Percentiles rank a stretch among this genome's conserved stretches.
Conservation (phyloP, 2,329 filamentous ascomycete species). For the Pestalotiopsis sp. region DNA sequence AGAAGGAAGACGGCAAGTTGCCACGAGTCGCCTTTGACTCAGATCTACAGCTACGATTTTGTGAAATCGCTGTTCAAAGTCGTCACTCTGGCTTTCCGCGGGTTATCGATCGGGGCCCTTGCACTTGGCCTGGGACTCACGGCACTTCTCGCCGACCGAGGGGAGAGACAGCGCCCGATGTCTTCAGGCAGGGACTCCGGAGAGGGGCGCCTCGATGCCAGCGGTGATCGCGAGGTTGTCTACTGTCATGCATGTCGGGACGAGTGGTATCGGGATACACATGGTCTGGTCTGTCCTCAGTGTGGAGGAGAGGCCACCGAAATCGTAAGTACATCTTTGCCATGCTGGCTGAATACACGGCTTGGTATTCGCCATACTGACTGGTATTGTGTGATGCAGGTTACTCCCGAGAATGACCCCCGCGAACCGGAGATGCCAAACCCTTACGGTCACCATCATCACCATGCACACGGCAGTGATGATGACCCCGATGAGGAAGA, state of each 20-base stretch:
- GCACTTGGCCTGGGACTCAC: conserved; percentile 61
- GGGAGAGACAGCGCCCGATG: conserved; percentile 42
- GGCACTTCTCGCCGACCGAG: conserved; percentile 57
- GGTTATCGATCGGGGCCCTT: conserved; percentile 56
- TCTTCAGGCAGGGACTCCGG: conserved; percentile 34
- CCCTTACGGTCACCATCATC: conserved; percentile 22
- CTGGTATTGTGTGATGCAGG: conserved; percentile 34
- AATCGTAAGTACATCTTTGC: conserved; percentile 60
- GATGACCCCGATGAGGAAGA: conserved; percentile 63
- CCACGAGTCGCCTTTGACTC: neutral
- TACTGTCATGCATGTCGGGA: conserved; percentile 82
- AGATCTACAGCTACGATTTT: neutral
- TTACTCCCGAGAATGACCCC: conserved; percentile 64
- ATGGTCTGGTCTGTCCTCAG: conserved; percentile 71
- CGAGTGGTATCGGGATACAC: conserved; percentile 78
- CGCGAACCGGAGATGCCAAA: conserved; percentile 43
- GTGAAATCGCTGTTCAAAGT: neutral
- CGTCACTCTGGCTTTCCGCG: conserved; percentile 58
- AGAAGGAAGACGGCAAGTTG: neutral
- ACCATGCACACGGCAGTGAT: conserved; percentile 36
- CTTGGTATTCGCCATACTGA: neutral
- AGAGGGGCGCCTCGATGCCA: conserved; percentile 50
- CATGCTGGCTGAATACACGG: neutral
- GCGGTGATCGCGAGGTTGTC: conserved; percentile 67
- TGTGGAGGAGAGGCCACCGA: conserved; percentile 82